Conservation (phyloP, 192 early-diverging fungal species). For the Jimgerdemannia lactiflua region DNA sequence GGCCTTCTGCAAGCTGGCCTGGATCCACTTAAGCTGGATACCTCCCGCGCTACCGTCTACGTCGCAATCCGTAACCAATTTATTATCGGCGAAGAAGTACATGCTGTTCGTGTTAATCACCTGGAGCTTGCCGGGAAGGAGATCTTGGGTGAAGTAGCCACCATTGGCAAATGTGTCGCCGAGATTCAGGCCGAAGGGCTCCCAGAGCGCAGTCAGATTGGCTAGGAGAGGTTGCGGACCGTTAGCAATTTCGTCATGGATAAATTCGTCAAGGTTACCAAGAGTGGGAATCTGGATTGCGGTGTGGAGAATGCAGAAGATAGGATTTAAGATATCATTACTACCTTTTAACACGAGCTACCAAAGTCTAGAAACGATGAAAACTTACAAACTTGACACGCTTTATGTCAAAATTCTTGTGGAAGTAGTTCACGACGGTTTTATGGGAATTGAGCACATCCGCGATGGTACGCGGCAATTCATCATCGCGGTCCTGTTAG, state of each 20-base stretch:
- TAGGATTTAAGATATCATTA: neutral
- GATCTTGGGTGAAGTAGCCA: conserved; percentile 31
- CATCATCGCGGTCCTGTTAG: conserved; percentile 19
- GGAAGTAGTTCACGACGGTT: conserved; percentile 12
- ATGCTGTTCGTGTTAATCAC: conserved; percentile 32
- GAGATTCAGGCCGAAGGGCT: conserved; percentile 29
- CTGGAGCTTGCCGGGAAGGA: conserved; percentile 14
- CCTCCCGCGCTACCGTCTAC: conserved; percentile 10
- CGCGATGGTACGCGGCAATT: conserved; percentile 7
- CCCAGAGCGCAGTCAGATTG: conserved; percentile 22
- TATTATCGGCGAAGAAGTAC: conserved; percentile 26
- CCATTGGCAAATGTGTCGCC: conserved; percentile 20
- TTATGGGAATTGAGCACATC: conserved; percentile 22
- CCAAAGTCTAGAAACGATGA: neutral
- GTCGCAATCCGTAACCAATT: conserved; percentile 24
- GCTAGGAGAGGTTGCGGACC: conserved; percentile 12
- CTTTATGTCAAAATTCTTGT: conserved; percentile 10
- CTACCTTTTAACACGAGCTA: neutral
- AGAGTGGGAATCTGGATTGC: conserved; percentile 26
- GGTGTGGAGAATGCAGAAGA: too few species aligned
- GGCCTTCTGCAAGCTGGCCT: conserved; percentile 14
- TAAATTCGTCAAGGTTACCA: conserved; percentile 34
- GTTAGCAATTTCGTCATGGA: conserved; percentile 18
- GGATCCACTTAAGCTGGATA: conserved; percentile 27
- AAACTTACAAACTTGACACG: conserved; percentile 16